Evolutionary conservation across 2,329 filamentous ascomycete species (phyloP).

Genomic region (Trichophaea hybrida): DNA sequence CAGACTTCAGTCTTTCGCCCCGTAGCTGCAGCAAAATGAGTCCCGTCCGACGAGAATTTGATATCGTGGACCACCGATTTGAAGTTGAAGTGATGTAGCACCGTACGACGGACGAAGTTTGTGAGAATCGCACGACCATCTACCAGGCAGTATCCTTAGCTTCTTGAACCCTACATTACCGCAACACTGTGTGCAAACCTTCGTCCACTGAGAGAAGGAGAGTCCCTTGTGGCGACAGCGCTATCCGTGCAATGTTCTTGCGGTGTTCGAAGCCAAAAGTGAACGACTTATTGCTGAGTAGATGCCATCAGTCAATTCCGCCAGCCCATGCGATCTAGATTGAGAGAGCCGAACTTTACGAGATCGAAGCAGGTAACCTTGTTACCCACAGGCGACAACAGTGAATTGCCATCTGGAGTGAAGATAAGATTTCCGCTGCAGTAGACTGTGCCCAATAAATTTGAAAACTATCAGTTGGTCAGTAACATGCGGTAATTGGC

Average conservation of each 20-base stretch:
- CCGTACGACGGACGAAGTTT: constrained; percentile 70
- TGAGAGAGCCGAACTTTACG: constrained; percentile 53
- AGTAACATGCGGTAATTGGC: constrained; percentile 6
- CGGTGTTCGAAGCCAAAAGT: constrained; percentile 84
- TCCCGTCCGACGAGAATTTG: constrained; percentile 78
- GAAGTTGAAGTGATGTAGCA: constrained; percentile 93
- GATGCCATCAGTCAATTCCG: constrained; percentile 30
- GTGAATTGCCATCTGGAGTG: constrained; percentile 86
- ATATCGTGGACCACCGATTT: constrained; percentile 67
- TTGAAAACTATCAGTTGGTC: constrained; percentile 67
- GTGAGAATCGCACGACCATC: constrained; percentile 88
- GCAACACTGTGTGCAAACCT: constrained; percentile 17
- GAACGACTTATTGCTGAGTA: constrained; percentile 62
- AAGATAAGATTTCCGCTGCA: constrained; percentile 95
- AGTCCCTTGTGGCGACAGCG: constrained; percentile 79
- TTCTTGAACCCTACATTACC: not conserved
- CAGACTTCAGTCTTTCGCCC: constrained; percentile 85
- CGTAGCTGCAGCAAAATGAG: constrained; percentile 77
- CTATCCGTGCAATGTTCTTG: constrained; percentile 79
- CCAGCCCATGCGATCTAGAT: not conserved
- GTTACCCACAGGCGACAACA: constrained; percentile 94
- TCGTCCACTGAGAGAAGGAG: constrained; percentile 86
- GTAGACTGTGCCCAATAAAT: constrained; percentile 95
- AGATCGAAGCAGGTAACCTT: constrained; percentile 91
- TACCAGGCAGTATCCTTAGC: constrained; percentile 8